Base-by-base conservation (phyloP, 23 red algal genomes). In the Gracilaria domingensis region DNA sequence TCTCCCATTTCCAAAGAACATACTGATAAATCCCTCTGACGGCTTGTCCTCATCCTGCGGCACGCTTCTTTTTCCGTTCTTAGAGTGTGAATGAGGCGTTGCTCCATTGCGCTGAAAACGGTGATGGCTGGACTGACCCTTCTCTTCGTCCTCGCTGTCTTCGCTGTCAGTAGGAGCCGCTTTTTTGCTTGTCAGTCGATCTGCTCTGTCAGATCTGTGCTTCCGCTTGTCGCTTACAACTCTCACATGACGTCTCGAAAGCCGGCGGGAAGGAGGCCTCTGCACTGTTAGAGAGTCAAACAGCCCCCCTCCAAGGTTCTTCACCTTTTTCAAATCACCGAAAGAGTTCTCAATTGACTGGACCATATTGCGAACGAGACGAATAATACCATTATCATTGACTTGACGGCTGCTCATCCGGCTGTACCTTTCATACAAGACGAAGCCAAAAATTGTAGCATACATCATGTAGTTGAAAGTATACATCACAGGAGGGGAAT, bases 381-480 rank as follows among this genome's bases (percentile, higher is more conserved):
- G 71, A 66, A 90, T 64, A 21, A 90, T 67, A 16, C 54, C 75
- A 26, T 81, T 81, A 1, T 90, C 87, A 29, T 80, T 81, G 23
- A 90, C 48, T 90, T 90, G 87, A 47, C 74, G 71, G 11, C 47
- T 53, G 74, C 74, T 90, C 82, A 93, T 59, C 20, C 90, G 66
- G 37, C 71, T 80, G 29, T 65, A 85, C 69, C 90, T 61, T 38
- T 93, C 90, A 29, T 86, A 79, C 0, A 86, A 66, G 4, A 93
- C 57, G 38, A 93, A 75, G 28, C 37, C 21, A 76, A 95, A 95
- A n/a, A 95, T 88, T 40, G 93, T 89, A 14, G n/a, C 76, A 77
- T 95, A 95, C 55, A 83, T 35, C 37, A 88, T 75, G 80, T 95
- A 95, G 70, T 88, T 88, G 18, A 88, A 67, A 12, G 77, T 61